phyloP scores from a whole-genome alignment of 805 yeast genomes.

The Phaffomyces thermotolerans region DNA sequence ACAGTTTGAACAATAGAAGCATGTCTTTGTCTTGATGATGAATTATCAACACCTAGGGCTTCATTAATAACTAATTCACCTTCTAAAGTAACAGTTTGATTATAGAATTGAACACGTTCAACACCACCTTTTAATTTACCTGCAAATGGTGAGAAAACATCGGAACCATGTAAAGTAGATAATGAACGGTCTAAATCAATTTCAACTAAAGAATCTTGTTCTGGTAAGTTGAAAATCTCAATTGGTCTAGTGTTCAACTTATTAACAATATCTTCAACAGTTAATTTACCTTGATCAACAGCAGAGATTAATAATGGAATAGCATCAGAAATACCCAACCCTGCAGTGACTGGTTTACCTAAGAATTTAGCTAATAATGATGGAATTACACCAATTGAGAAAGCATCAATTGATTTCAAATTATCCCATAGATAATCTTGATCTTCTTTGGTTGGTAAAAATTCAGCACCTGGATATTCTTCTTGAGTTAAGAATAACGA shows the following conservation, averaged over 20 bases:
- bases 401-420: conserved; percentile 69
- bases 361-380: conserved; percentile 59
- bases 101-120: conserved; percentile 77
- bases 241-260: conserved; percentile 80
- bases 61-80: conserved; percentile 58
- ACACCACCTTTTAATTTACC: conserved; percentile 69
- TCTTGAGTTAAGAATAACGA: conserved; percentile 70
- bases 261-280: conserved; percentile 61
- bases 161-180: conserved; percentile 32
- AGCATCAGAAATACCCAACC: conserved; percentile 73
- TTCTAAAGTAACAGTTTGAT: conserved; percentile 77
- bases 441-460: conserved; percentile 76
- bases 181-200: conserved; percentile 69
- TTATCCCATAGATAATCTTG: conserved; percentile 78
- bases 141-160: conserved; percentile 50
- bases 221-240: conserved; percentile 74
- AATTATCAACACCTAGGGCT: conserved; percentile 47
- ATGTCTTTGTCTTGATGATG: conserved; percentile 23
- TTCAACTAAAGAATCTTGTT: conserved; percentile 73
- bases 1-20: conserved; percentile 19
- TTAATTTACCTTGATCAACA: conserved; percentile 62
- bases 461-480: conserved; percentile 61
- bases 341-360: conserved; percentile 56
- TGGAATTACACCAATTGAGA: conserved; percentile 80
- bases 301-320: conserved; percentile 79